A percentile compares a stretch with the other conserved stretches of the same genome.
Evolutionary conservation across 805 yeast genomes (phyloP).

Genomic region (Ogataea siamensis): DNA sequence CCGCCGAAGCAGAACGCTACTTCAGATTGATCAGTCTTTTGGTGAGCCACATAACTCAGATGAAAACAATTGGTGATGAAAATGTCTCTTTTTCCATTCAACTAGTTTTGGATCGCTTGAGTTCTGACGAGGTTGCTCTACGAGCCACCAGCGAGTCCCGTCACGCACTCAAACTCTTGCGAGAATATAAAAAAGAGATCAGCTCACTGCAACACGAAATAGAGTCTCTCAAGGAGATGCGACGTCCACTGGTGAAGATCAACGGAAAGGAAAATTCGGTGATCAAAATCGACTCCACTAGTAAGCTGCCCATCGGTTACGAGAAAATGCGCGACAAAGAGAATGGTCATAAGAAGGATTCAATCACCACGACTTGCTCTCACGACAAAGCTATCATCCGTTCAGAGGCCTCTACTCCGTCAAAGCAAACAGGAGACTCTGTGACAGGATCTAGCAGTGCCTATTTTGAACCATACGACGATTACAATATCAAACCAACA

Average conservation of each 20-base stretch:
- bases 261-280: background rate
- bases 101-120: conserved; percentile 19
- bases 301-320: too few species aligned
- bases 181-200: conserved; percentile 17
- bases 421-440: background rate
- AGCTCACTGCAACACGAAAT: conserved; percentile 19
- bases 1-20: conserved; percentile 8
- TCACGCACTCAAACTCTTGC: conserved; percentile 41
- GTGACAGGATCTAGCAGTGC: background rate
- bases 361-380: too few species aligned
- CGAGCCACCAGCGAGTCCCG: conserved; percentile 59
- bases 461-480: conserved; percentile 27
- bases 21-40: conserved; percentile 14
- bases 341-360: too few species aligned
- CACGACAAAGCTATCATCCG: too few species aligned
- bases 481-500: conserved; percentile 16
- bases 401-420: too few species aligned
- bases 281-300: too few species aligned
- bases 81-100: conserved; percentile 18
- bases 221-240: conserved; percentile 17
- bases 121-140: conserved; percentile 45
- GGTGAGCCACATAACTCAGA: conserved; percentile 14
- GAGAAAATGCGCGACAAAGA: too few species aligned
- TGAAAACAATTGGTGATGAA: conserved; percentile 11
- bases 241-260: conserved; percentile 2